phyloP scores from a whole-genome alignment of 2,329 filamentous ascomycete genomes.

The Verticillium albo-atrum region DNA sequence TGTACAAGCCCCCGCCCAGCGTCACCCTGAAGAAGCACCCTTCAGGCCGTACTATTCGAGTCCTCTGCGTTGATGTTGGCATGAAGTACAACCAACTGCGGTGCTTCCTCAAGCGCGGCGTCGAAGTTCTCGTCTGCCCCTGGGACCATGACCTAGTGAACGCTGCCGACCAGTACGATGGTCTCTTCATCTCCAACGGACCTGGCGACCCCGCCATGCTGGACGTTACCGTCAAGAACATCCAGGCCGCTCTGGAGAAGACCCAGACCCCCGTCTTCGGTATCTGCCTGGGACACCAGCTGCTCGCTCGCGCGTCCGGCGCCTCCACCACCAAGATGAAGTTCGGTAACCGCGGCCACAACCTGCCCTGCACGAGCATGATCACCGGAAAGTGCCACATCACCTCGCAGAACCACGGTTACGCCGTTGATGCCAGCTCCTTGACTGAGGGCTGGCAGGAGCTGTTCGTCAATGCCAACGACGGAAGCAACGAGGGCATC shows the following conservation, averaged over 20 bases:
- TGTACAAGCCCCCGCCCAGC: slow-evolving; percentile 72
- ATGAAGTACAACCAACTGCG: slow-evolving; percentile 98
- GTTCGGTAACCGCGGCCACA: slow-evolving; percentile 97
- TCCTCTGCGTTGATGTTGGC: slow-evolving; percentile 92
- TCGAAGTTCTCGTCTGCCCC: slow-evolving; percentile 90
- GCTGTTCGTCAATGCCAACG: slow-evolving; percentile 96
- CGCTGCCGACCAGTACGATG: slow-evolving; percentile 82
- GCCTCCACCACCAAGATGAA: slow-evolving; percentile 94
- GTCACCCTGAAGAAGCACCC: slow-evolving; percentile 72
- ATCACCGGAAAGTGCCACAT: slow-evolving; percentile 97
- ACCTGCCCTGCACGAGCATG: slow-evolving; percentile 96
- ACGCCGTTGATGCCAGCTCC: slow-evolving; percentile 77
- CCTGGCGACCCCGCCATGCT: slow-evolving; percentile 92
- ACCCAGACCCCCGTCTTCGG: slow-evolving; percentile 86
- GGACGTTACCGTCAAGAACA: slow-evolving; percentile 72
- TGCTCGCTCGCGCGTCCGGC: slow-evolving; percentile 83
- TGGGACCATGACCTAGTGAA: slow-evolving; percentile 91
- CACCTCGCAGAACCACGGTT: slow-evolving; percentile 98
- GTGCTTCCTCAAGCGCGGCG: slow-evolving; percentile 84
- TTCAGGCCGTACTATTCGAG: slow-evolving; percentile 79
- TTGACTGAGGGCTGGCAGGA: slow-evolving; percentile 82
- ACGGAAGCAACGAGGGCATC: slow-evolving; percentile 97
- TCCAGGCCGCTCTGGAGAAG: slow-evolving; percentile 70
- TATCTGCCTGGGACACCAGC: slow-evolving; percentile 93
- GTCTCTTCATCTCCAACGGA: slow-evolving; percentile 96